Evolutionary conservation across 805 yeast species (phyloP).

Genomic region (Ogataea paraovalis): DNA sequence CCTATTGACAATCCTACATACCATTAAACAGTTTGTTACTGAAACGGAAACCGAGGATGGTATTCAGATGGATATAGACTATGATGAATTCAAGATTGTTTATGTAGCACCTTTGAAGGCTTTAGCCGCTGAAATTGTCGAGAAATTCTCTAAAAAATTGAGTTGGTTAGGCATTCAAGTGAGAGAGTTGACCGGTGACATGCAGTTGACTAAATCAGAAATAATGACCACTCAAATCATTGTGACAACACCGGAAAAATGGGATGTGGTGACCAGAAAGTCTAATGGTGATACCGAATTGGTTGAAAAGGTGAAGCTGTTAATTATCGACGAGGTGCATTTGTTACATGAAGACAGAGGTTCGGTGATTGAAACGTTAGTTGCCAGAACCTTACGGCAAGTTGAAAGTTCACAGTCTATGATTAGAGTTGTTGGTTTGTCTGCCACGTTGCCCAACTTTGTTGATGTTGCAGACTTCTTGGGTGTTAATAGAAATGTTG

Average conservation of each 20-base stretch:
- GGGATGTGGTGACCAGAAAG: conserved; percentile 97
- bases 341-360: conserved; percentile 96
- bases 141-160: conserved; percentile 72
- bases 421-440: conserved; percentile 90
- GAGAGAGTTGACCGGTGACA: conserved; percentile 89
- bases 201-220: conserved; percentile 83
- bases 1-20: conserved; percentile 69
- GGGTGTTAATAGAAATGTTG: conserved; percentile 84
- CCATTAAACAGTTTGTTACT: conserved; percentile 67
- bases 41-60: conserved; percentile 46
- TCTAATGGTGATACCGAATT: conserved; percentile 84
- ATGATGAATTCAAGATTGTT: conserved; percentile 82
- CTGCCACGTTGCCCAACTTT: conserved; percentile 91
- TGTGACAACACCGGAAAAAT: conserved; percentile 93
- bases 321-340: conserved; percentile 87
- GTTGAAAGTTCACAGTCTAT: conserved; percentile 92
- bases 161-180: conserved; percentile 85
- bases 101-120: conserved; percentile 95
- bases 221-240: conserved; percentile 79
- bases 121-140: conserved; percentile 93
- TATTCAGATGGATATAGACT: conserved; percentile 60
- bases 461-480: conserved; percentile 92
- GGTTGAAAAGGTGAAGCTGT: conserved; percentile 67
- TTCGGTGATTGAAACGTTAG: conserved; percentile 91
- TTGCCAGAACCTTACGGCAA: conserved; percentile 89